Conservation (phyloP, 345 rosid species). For the Eucalyptus fibrosa region DNA sequence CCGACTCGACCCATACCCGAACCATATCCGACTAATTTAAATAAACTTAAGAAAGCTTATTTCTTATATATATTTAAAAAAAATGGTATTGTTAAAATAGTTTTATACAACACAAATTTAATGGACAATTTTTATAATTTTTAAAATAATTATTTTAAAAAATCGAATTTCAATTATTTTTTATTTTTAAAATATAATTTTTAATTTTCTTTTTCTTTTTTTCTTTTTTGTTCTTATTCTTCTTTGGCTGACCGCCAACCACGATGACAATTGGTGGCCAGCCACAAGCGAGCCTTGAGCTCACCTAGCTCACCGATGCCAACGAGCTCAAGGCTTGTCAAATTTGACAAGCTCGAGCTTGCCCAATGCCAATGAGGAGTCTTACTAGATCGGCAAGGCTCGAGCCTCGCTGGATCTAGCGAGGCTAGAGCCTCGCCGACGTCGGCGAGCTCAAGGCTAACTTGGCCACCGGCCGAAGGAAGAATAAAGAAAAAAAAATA, state of each 20-base stretch:
- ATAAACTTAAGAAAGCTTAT: too few relatives aligned
- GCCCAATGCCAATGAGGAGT: accelerated
- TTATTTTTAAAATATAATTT: too few relatives aligned
- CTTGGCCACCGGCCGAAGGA: accelerated
- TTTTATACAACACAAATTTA: too few relatives aligned
- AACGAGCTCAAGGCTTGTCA: accelerated
- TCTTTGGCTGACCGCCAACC: accelerated
- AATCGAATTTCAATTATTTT: too few relatives aligned
- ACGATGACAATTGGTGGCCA: accelerated
- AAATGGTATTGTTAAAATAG: too few relatives aligned
- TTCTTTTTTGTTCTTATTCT: too few relatives aligned
- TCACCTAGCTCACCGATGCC: accelerated
- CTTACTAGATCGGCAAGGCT: accelerated
- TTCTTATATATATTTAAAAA: too few relatives aligned
- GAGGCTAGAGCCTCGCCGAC: accelerated
- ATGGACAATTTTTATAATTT: too few relatives aligned
- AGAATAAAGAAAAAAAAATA: too few relatives aligned
- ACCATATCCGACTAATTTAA: accelerated
- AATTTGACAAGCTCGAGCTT: accelerated
- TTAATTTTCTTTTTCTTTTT: accelerated
- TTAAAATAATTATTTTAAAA: too few relatives aligned
- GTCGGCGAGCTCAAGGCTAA: accelerated
- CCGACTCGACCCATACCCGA: too few relatives aligned
- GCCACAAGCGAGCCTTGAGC: accelerated
- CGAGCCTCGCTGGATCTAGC: too few relatives aligned